Percentiles rank a stretch among this genome's conserved stretches.
Evolutionary conservation across 176 grass and related monocot species (phyloP).

Genomic region (Cocos nucifera): DNA sequence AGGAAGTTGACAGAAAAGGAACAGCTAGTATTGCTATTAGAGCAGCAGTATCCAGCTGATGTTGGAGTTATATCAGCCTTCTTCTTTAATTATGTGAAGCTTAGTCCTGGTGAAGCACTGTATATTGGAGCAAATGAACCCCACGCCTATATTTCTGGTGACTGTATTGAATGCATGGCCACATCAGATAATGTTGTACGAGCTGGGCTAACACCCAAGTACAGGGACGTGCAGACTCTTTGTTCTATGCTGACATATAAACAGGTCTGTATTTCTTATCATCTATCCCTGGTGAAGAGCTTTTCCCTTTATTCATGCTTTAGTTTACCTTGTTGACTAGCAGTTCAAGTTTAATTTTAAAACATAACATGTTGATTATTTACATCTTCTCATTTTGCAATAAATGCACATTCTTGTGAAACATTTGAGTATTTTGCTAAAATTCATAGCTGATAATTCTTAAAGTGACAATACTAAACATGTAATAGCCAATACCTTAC

Average conservation of each 20-base stretch:
- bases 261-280: constrained; percentile 33
- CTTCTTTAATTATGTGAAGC: constrained; percentile 81
- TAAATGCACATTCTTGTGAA: too few species aligned
- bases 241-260: constrained; percentile 92
- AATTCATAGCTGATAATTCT: too few species aligned
- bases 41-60: constrained; percentile 62
- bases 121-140: constrained; percentile 79
- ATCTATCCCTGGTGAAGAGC: neutral
- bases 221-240: constrained; percentile 72
- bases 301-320: too few species aligned
- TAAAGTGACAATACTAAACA: too few species aligned
- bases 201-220: constrained; percentile 85
- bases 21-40: constrained; percentile 48
- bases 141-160: constrained; percentile 77
- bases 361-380: too few species aligned
- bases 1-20: constrained; percentile 74
- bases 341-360: too few species aligned
- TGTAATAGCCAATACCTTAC: too few species aligned
- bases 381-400: too few species aligned
- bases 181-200: constrained; percentile 87
- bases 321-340: too few species aligned
- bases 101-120: constrained; percentile 78
- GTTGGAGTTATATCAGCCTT: constrained; percentile 66
- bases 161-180: constrained; percentile 92
- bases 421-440: too few species aligned